phyloP scores from a whole-genome alignment of 1,284 basidiomycete genomes.

The Ustilago lituana region DNA sequence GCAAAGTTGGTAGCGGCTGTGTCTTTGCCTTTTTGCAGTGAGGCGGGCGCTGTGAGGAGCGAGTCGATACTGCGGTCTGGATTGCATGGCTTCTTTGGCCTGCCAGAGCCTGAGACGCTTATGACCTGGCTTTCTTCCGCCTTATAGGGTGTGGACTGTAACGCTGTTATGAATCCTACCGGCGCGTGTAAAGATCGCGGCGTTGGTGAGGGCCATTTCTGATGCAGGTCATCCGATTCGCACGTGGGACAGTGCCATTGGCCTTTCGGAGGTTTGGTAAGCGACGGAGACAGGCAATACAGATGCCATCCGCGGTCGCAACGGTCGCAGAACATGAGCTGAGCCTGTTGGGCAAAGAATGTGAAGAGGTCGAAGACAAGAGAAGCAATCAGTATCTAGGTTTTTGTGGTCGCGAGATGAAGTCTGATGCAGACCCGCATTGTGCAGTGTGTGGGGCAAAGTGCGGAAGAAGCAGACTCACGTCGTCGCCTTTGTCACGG shows the following conservation, averaged over 20 bases:
- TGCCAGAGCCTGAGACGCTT: slow-evolving; percentile 25
- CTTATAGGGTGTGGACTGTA: slow-evolving; percentile 4
- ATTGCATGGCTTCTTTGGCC: slow-evolving; percentile 39
- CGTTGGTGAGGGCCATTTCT: slow-evolving; percentile 3
- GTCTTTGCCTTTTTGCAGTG: slow-evolving; percentile 10
- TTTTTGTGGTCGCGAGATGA: slow-evolving; percentile 8
- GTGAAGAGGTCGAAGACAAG: not conserved
- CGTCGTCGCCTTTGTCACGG: slow-evolving; percentile 84
- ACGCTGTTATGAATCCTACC: not conserved
- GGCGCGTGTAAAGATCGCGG: not conserved
- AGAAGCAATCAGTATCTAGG: slow-evolving; percentile 7
- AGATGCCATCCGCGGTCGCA: slow-evolving; percentile 98
- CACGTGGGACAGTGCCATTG: slow-evolving; percentile 63
- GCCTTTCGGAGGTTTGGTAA: slow-evolving; percentile 55
- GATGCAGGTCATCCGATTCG: slow-evolving; percentile 27
- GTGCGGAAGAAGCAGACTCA: slow-evolving; percentile 70
- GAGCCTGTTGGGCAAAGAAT: slow-evolving; percentile 71
- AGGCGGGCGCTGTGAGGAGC: slow-evolving; percentile 18
- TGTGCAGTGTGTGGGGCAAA: not conserved
- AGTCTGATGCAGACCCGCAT: slow-evolving; percentile 9
- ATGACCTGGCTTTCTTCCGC: not conserved
- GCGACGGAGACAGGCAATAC: slow-evolving; percentile 79
- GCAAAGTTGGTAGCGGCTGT: slow-evolving; percentile 28
- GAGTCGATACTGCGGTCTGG: slow-evolving; percentile 36
- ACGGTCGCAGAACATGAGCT: slow-evolving; percentile 89